phyloP scores from a whole-genome alignment of 192 early-diverging fungal species.

The Coemansia sp. region DNA sequence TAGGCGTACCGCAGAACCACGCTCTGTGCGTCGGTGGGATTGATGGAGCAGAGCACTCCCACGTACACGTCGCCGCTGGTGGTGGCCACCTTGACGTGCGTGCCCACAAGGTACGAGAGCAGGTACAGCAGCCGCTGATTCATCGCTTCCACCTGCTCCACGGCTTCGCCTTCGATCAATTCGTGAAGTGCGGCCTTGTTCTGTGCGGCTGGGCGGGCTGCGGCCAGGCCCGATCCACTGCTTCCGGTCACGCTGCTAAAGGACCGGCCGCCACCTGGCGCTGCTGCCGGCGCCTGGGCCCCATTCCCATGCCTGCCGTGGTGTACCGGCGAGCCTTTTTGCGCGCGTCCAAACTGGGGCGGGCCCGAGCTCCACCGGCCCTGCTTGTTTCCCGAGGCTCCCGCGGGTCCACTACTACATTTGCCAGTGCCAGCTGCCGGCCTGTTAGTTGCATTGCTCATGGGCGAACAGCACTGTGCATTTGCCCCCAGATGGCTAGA shows the following conservation, averaged over 20 bases:
- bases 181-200: background rate
- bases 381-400: conserved; percentile 3
- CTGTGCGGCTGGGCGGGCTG: background rate
- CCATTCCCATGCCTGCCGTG: background rate
- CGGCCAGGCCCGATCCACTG: background rate
- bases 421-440: no score
- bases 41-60: conserved; percentile 41
- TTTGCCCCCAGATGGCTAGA: background rate
- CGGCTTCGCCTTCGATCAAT: conserved; percentile 38
- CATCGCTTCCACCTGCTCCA: conserved; percentile 42
- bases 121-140: conserved; percentile 40
- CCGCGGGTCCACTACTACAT: conserved; percentile 1
- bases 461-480: no score
- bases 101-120: conserved; percentile 33
- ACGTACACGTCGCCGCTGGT: conserved; percentile 13
- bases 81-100: conserved; percentile 23
- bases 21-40: conserved; percentile 46
- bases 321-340: conserved; percentile 12
- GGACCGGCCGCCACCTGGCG: background rate
- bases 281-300: background rate
- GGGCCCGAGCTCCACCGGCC: conserved; percentile 36
- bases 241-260: background rate
- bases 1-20: conserved; percentile 42
- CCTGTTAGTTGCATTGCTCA: no score
- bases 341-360: conserved; percentile 20